These are phyloP conservation scores for Phytophthora sp. DNA, from an alignment of 352 stramenopile species.

Conservation along the genomic window DNA sequence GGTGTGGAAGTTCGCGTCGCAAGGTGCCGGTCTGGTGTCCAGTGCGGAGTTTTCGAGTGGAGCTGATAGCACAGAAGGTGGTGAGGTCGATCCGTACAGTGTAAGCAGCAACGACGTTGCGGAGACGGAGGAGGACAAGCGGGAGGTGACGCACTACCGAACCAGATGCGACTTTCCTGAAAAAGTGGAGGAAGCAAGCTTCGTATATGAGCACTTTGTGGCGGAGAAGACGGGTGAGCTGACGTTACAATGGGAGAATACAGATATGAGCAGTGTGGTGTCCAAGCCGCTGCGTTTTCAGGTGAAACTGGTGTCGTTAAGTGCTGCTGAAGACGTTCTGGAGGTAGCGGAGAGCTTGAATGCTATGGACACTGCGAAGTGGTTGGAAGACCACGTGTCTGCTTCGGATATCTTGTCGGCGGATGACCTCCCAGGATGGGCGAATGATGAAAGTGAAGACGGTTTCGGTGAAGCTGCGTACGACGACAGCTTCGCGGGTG, in stretches of 20 bases:
- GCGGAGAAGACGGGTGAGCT: slow-evolving; percentile 21
- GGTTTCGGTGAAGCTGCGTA: slow-evolving; percentile 5
- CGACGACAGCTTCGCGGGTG: slow-evolving; percentile 2
- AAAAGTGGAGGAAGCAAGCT: not conserved
- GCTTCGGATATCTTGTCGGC: slow-evolving; percentile 23
- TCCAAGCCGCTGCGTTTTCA: slow-evolving; percentile 51
- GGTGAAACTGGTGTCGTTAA: slow-evolving; percentile 23
- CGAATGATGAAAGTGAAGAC: slow-evolving; percentile 14
- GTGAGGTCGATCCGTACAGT: slow-evolving; percentile 34
- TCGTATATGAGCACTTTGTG: slow-evolving; percentile 42
- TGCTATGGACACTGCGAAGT: slow-evolving; percentile 13
- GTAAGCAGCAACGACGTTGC: not conserved
- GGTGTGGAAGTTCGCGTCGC: slow-evolving; percentile 52
- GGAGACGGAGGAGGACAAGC: slow-evolving; percentile 1
- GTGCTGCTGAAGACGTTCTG: slow-evolving; percentile 3
- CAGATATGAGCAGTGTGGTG: slow-evolving; percentile 46
- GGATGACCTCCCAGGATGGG: slow-evolving; percentile 27
- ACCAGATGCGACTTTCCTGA: slow-evolving; percentile 33
- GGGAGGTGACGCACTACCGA: slow-evolving; percentile 32
- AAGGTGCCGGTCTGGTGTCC: slow-evolving; percentile 35
- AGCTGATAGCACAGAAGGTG: not conserved
- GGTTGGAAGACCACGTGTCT: slow-evolving; percentile 21
- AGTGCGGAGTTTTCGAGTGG: slow-evolving; percentile 26
- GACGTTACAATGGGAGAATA: slow-evolving; percentile 53
- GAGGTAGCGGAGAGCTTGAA: slow-evolving; percentile 17